phyloP scores from a whole-genome alignment of 805 yeast species.

The Ascoidea rubescens region DNA sequence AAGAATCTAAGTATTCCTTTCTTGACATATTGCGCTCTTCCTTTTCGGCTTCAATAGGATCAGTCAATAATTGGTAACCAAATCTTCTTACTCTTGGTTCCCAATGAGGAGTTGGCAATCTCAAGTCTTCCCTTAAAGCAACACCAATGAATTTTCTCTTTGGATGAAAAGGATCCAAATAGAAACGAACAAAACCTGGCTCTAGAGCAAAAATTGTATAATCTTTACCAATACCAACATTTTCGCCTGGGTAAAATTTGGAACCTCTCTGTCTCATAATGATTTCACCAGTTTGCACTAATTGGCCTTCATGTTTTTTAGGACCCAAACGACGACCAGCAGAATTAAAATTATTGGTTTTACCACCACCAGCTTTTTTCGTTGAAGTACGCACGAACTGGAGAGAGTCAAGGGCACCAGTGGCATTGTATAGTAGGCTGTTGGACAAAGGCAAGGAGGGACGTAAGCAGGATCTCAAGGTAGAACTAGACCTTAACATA shows the following conservation, averaged over 20 bases:
- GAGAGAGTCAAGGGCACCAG: too few relatives aligned
- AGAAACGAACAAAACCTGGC: constrained; percentile 87
- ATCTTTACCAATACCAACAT: constrained; percentile 80
- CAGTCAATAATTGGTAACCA: constrained; percentile 46
- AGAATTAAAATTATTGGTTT: constrained; percentile 84
- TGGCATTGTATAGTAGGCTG: too few relatives aligned
- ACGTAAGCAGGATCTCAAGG: too few relatives aligned
- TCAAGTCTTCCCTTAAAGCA: constrained; percentile 47
- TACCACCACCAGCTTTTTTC: constrained; percentile 91
- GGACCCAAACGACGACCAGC: constrained; percentile 92
- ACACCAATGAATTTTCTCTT: constrained; percentile 82
- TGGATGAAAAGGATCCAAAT: constrained; percentile 94
- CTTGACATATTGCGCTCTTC: constrained; percentile 55
- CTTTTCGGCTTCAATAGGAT: constrained; percentile 32
- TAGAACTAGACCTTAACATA: too few relatives aligned
- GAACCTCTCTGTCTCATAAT: constrained; percentile 93
- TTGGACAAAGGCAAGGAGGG: too few relatives aligned
- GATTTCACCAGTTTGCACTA: constrained; percentile 72
- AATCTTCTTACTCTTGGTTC: constrained; percentile 79
- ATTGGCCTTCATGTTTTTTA: constrained; percentile 65
- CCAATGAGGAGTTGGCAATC: constrained; percentile 81
- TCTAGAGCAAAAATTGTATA: constrained; percentile 85
- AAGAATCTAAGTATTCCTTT: constrained; percentile 47
- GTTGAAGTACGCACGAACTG: constrained; percentile 67
- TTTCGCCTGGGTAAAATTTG: constrained; percentile 86